Evolutionary conservation across 306 rosid species (phyloP).

Genomic region (Acmispon strigosus): DNA sequence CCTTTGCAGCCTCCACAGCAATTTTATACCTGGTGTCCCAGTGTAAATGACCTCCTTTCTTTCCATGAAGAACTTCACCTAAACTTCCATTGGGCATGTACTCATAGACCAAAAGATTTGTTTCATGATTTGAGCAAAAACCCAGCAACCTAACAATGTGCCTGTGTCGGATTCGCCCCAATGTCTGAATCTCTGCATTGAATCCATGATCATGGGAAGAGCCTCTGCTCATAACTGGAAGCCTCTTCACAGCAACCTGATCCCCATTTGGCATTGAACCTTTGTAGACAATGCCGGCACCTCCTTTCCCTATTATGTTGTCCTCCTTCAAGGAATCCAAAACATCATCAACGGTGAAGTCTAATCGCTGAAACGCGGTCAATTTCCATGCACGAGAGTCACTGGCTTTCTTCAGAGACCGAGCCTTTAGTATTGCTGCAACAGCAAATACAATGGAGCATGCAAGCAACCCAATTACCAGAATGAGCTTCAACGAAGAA

Average conservation of each 20-base stretch:
- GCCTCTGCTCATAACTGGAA: slow-evolving; percentile 84
- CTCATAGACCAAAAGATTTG: slow-evolving; percentile 89
- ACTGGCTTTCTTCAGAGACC: slow-evolving; percentile 79
- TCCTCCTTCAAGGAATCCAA: slow-evolving; percentile 85
- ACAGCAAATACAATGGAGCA: slow-evolving; percentile 74
- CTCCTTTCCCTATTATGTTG: slow-evolving; percentile 94
- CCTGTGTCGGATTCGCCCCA: slow-evolving; percentile 86
- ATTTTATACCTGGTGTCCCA: slow-evolving; percentile 92
- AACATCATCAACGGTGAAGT: slow-evolving; percentile 86
- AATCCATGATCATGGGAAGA: slow-evolving; percentile 97
- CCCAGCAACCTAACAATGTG: slow-evolving; percentile 90
- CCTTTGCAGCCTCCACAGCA: slow-evolving; percentile 93
- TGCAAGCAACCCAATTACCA: slow-evolving; percentile 71
- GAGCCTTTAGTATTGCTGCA: slow-evolving; percentile 75
- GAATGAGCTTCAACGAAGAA: slow-evolving; percentile 66
- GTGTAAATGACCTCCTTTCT: slow-evolving; percentile 90
- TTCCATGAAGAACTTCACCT: slow-evolving; percentile 95
- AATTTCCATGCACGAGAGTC: slow-evolving; percentile 81
- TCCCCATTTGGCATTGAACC: slow-evolving; percentile 78
- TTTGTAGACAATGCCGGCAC: slow-evolving; percentile 97
- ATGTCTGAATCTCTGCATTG: slow-evolving; percentile 94
- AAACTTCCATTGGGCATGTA: slow-evolving; percentile 98
- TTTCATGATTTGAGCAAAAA: slow-evolving; percentile 92
- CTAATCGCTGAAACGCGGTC: slow-evolving; percentile 90
- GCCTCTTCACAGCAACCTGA: slow-evolving; percentile 81